These are phyloP conservation scores for Soucietia sequanensis DNA, from an alignment of 805 yeast species.

Conservation along the genomic window DNA sequence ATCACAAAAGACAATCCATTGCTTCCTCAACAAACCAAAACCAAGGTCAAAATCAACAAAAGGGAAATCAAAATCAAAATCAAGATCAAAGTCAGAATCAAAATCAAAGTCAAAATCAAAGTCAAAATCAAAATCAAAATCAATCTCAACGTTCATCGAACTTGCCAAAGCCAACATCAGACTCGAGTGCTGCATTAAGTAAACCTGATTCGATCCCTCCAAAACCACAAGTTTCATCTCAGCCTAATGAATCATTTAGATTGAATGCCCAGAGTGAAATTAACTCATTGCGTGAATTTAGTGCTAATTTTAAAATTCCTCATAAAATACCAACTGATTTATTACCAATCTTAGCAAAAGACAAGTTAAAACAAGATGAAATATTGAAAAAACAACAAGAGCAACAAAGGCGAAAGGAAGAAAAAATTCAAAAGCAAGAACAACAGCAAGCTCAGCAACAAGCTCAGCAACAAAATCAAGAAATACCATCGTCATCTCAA, in stretches of 20 bases:
- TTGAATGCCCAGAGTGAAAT: slow-evolving; percentile 60
- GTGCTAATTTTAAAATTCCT: slow-evolving; percentile 77
- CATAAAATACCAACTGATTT: slow-evolving; percentile 59
- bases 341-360: slow-evolving; percentile 69
- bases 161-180: slow-evolving; percentile 7
- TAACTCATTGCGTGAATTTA: slow-evolving; percentile 70
- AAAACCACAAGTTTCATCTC: slow-evolving; percentile 22
- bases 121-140: too few relatives aligned
- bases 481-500: neutral
- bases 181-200: slow-evolving; percentile 7
- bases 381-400: slow-evolving; percentile 42
- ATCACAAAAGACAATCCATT: too few relatives aligned
- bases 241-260: slow-evolving; percentile 38
- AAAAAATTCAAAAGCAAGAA: slow-evolving; percentile 7
- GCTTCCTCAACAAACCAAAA: neutral
- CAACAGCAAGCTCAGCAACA: neutral
- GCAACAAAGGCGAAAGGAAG: slow-evolving; percentile 6
- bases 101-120: too few relatives aligned
- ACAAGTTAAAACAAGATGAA: slow-evolving; percentile 62
- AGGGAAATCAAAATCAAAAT: neutral
- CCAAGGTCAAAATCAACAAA: neutral
- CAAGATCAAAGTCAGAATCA: too few relatives aligned
- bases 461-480: slow-evolving; percentile 3
- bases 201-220: slow-evolving; percentile 34
- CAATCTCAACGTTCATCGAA: slow-evolving; percentile 2